Conservation (phyloP, 2,329 filamentous ascomycete genomes). For the Aspergillus tubingensis region DNA sequence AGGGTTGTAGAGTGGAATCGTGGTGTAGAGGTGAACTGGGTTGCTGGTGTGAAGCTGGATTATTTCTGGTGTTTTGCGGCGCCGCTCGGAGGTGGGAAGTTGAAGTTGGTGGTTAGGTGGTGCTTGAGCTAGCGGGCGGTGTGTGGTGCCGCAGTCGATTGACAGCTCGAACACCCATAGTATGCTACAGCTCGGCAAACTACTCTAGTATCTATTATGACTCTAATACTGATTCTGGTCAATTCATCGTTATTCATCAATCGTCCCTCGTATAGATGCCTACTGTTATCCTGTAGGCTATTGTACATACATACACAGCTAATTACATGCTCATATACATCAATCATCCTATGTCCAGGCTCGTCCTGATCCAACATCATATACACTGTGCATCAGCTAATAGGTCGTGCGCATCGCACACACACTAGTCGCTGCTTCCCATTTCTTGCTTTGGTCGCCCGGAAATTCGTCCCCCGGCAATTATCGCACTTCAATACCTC, state of each 20-base stretch:
- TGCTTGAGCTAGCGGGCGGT: not conserved
- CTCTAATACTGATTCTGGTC: not conserved
- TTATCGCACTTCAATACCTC: conserved; percentile 58
- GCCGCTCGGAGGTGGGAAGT: not conserved
- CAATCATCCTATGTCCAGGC: not conserved
- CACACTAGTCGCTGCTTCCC: conserved; percentile 62
- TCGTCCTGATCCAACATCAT: not conserved
- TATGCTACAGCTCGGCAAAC: not conserved
- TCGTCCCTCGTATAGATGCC: conserved; percentile 4
- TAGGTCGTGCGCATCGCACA: conserved; percentile 50
- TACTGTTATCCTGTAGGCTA: not conserved
- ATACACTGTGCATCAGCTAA: conserved; percentile 14
- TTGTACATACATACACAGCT: conserved; percentile 5
- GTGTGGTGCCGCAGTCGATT: not conserved
- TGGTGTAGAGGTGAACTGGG: not conserved
- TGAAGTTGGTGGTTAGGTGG: too few species aligned
- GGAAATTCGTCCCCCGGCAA: conserved; percentile 65
- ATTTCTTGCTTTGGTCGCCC: conserved; percentile 57
- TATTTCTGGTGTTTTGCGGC: not conserved
- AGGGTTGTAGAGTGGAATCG: not conserved
- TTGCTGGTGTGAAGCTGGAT: not conserved
- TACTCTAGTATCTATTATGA: too few species aligned
- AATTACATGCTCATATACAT: conserved; percentile 1
- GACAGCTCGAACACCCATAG: not conserved
- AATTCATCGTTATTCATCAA: not conserved